phyloP scores from a whole-genome alignment of 495 filamentous ascomycete genomes.

The Penicillium odoratum region DNA sequence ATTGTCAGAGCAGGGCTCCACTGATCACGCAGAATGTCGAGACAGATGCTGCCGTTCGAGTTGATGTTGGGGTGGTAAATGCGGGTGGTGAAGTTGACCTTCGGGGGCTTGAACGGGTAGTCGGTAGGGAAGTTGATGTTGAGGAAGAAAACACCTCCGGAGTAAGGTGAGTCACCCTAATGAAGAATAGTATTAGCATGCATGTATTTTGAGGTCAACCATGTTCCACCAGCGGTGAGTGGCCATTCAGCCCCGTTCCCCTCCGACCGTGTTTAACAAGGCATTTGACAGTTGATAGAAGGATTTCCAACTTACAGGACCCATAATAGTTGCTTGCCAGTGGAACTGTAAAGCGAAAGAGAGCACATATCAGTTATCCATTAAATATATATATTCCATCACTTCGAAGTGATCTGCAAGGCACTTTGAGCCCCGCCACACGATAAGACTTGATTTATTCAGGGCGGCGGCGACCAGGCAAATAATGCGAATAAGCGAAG shows the following conservation, averaged over 20 bases:
- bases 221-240: background rate
- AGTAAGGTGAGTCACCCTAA: conserved; percentile 92
- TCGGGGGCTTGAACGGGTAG: conserved; percentile 99
- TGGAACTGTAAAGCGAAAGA: conserved; percentile 69
- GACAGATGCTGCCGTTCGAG: conserved; percentile 97
- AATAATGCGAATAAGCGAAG: conserved; percentile 6
- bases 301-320: conserved; percentile 72
- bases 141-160: conserved; percentile 97
- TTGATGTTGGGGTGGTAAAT: conserved; percentile 99
- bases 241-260: conserved; percentile 1
- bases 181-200: conserved; percentile 19
- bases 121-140: conserved; percentile 98
- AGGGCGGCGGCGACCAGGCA: conserved; percentile 12
- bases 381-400: conserved; percentile 5
- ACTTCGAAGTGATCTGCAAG: conserved; percentile 12
- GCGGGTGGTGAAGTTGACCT: conserved; percentile 99
- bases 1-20: conserved; percentile 99
- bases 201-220: conserved; percentile 13
- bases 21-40: conserved; percentile 97
- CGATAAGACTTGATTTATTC: conserved; percentile 17
- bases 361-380: conserved; percentile 21
- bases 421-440: conserved; percentile 25
- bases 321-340: conserved; percentile 99
- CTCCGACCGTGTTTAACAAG: conserved; percentile 5
- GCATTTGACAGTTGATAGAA: background rate